Base-by-base conservation (phyloP, 441 rosid species). In the Populus hybrid region DNA sequence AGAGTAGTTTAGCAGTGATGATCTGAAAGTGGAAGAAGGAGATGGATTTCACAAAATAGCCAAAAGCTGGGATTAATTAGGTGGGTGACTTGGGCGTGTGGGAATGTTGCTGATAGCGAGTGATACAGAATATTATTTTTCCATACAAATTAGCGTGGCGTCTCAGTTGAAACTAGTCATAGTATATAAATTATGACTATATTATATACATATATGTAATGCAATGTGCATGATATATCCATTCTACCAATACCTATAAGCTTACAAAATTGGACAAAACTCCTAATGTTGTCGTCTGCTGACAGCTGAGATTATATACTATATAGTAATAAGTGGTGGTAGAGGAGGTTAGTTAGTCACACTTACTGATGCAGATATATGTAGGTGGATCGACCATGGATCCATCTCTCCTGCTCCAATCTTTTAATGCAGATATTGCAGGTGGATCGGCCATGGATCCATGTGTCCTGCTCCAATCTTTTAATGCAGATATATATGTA, bases 111-210 rank as follows among this genome's bases (percentile, higher is more conserved):
- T 78, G 70, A 10, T 4, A 14, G 19, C 18, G 50, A 57, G 69
- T 19, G 80, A 66, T 65, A 70, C 32, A 19, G 21, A 63, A 72
- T 21, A 9, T 16, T 21, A 65, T 64, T 73, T 12, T 9, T 63
- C 23, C 28, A 16, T 7, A 10, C 21, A 32, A n/a, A 68, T 9
- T 35, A 32, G 70, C 74, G 76, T 81, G 84, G 35, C 79, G 79
- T 81, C 40, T 78, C 75, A 38, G 75, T 70, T 81, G 67, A 26
- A 73, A 23, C 26, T 46, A 4, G 57, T 5, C 57, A 46, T 46
- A 14, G 21, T 6, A 19, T 28, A 46, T 65, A 3, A 14, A 26
- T 40, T n/a, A 21, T 36, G 9, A 23, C 10, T 23, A 16, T 10
- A 6, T 12, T 38, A 26, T 9, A n/a, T 16, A 8, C 9, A 18